phyloP scores from a whole-genome alignment of 2,329 filamentous ascomycete species.

The Botrytis pseudocinerea region DNA sequence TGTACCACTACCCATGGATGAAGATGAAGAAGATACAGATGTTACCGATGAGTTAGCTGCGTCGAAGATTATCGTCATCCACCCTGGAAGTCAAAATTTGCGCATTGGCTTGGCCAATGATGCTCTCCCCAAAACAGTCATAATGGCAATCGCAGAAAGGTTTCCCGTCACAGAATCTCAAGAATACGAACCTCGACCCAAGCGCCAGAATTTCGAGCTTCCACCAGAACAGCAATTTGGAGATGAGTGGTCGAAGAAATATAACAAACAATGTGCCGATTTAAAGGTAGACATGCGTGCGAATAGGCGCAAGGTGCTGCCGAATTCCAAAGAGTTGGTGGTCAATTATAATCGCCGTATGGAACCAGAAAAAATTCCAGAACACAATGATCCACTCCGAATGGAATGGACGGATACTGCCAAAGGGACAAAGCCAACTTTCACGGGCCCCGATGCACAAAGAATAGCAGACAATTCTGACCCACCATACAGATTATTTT shows the following conservation, averaged over 20 bases:
- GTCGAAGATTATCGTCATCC: constrained; percentile 91
- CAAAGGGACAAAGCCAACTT: constrained; percentile 60
- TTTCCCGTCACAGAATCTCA: constrained; percentile 80
- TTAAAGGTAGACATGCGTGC: constrained; percentile 87
- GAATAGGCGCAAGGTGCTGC: constrained; percentile 91
- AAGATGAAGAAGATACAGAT: constrained; percentile 53
- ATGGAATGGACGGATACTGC: constrained; percentile 93
- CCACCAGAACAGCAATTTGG: constrained; percentile 79
- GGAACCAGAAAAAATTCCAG: constrained; percentile 81
- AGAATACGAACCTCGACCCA: constrained; percentile 75
- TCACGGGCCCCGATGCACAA: constrained; percentile 71
- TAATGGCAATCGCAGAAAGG: constrained; percentile 85
- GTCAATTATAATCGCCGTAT: constrained; percentile 89
- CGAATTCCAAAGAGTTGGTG: constrained; percentile 96
- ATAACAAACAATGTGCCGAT: constrained; percentile 79
- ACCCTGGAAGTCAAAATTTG: constrained; percentile 92
- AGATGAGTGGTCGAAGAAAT: constrained; percentile 74
- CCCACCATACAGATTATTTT: constrained; percentile 88
- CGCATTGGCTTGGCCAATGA: constrained; percentile 95
- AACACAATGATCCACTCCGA: constrained; percentile 91
- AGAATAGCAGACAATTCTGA: constrained; percentile 86
- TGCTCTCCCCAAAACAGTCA: constrained; percentile 88
- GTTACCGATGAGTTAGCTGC: constrained; percentile 67
- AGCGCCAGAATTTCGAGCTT: constrained; percentile 59
- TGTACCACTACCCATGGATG: constrained; percentile 60